Base-by-base conservation (phyloP, 768 basidiomycete genomes). In the Collybiopsis luxurians region DNA sequence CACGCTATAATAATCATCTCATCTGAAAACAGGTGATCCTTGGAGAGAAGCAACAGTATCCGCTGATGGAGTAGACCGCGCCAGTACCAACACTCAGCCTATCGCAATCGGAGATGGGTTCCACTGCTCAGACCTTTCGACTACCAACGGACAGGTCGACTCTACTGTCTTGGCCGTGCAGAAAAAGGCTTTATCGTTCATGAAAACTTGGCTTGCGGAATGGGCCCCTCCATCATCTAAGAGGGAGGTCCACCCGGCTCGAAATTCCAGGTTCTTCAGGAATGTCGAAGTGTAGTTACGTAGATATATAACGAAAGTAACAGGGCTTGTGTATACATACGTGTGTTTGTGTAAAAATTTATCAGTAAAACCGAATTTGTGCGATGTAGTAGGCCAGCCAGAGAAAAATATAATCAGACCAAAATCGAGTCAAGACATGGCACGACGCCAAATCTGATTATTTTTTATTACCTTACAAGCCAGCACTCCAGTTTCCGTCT, bases 1-100 rank as follows among this genome's bases (percentile, higher is more conserved):
- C 26, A 5, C 21, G 30, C 2, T 6, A 44, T 47, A 44, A 17
- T 12, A 24, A 12, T 30, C 4, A 24, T 26, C 26, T 26, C 5
- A 53, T 24, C 44, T 2, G 61, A 17, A 55, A 23, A 46, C 40
- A 89, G 87, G 85, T 43, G 87, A 90, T 62, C 87, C 89, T 17
- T 90, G 87, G 87, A 77, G 81, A 49, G 83, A 85, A 53, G 80
- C 83, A 5, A 89, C 87, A 0, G 74, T 89, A 4, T 89, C 87
- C 3, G 81, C 87, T 0, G 76, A 80, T 23, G 74, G 73, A 12
- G 71, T 77, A 19, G 59, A 68, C 56, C 71, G 79, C 51, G 39
- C 65, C 21, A 86, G 79, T 64, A 86, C 82, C 2, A 54, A 75
- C 0, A 66, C 66, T 1, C 85, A 86, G 61, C 83, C 84, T 0